Evolutionary conservation across 441 rosid species (phyloP).

Genomic region (Jatropha podagrica): DNA sequence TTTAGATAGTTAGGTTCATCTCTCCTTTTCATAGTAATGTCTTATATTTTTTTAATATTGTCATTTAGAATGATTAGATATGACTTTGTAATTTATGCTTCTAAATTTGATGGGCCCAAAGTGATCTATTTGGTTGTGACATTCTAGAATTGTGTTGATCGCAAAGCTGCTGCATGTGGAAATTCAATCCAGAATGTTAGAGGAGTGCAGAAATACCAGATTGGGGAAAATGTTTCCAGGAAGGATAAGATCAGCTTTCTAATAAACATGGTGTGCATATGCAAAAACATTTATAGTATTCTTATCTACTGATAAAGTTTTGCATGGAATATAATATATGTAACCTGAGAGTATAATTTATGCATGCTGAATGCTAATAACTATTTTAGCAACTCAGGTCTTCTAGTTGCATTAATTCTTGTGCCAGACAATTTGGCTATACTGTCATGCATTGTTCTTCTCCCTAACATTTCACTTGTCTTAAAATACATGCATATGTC

Average conservation of each 20-base stretch:
- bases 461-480: neutral
- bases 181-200: conserved; percentile 32
- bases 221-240: conserved; percentile 72
- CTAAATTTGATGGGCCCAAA: neutral
- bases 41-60: neutral
- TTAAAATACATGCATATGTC: neutral
- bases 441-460: neutral
- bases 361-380: neutral
- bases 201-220: conserved; percentile 37
- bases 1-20: neutral
- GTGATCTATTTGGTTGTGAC: neutral
- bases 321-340: neutral
- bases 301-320: neutral
- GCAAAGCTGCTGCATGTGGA: conserved; percentile 21
- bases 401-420: neutral
- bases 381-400: neutral
- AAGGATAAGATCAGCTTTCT: conserved; percentile 74
- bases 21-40: neutral
- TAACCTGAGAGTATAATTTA: neutral
- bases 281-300: neutral
- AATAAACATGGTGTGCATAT: conserved; percentile 60
- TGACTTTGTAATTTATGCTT: neutral
- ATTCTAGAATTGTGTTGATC: conserved; percentile 31
- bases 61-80: neutral
- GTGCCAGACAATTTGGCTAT: neutral